phyloP scores from a whole-genome alignment of 345 rosid species.

The Pugionium cornutum region DNA sequence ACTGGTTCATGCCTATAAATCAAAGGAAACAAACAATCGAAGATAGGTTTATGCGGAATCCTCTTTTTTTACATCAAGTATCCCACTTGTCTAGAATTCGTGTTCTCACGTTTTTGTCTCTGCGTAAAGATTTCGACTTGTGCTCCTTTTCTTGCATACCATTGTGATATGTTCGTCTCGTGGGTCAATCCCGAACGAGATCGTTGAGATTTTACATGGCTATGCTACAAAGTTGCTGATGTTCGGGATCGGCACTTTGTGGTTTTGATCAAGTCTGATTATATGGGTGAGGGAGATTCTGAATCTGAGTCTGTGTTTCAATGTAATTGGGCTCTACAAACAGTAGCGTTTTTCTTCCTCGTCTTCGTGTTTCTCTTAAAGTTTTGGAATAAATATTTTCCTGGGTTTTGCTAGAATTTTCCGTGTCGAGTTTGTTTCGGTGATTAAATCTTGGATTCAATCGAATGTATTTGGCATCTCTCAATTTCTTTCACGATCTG shows the following conservation, averaged over 20 bases:
- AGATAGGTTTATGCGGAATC: conserved; percentile 42
- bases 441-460: neutral
- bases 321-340: conserved; percentile 20
- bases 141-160: conserved; percentile 28
- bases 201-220: conserved; percentile 40
- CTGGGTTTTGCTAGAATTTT: conserved; percentile 35
- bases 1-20: conserved; percentile 23
- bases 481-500: neutral
- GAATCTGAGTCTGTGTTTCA: conserved; percentile 29
- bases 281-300: conserved; percentile 29
- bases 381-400: conserved; percentile 4
- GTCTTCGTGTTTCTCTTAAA: conserved; percentile 3
- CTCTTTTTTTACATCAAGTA: conserved; percentile 37
- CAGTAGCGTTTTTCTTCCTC: conserved; percentile 11
- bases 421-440: conserved; percentile 30
- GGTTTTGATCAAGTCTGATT: conserved; percentile 32
- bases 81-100: conserved; percentile 43
- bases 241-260: conserved; percentile 38
- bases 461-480: conserved; percentile 15
- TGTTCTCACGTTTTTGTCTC: conserved; percentile 46
- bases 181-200: conserved; percentile 42
- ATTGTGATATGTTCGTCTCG: conserved; percentile 37
- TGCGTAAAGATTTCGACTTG: conserved; percentile 36
- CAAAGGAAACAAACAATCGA: conserved; percentile 16
- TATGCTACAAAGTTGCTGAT: conserved; percentile 33